A percentile compares a stretch with the other conserved stretches of the same genome.
Evolutionary conservation across 306 rosid species (phyloP).

Genomic region (Mimosa pudica): DNA sequence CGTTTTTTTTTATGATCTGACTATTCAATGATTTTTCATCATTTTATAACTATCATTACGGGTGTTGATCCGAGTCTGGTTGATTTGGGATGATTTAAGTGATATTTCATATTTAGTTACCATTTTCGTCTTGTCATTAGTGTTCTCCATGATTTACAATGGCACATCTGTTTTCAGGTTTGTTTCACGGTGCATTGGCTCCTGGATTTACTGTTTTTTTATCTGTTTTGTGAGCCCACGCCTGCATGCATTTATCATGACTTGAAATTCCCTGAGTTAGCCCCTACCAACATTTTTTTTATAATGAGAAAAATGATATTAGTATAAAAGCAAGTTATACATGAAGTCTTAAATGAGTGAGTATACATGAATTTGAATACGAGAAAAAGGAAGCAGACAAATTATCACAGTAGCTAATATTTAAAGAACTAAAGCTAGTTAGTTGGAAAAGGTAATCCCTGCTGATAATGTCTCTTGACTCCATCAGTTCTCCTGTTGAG

Average conservation of each 20-base stretch:
- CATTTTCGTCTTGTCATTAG: constrained; percentile 29
- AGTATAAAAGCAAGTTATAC: too few relatives aligned
- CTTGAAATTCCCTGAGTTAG: constrained; percentile 22
- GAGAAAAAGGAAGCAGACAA: too few relatives aligned
- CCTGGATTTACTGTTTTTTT: neutral
- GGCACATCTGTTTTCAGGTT: constrained; percentile 25
- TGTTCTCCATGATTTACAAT: constrained; percentile 45
- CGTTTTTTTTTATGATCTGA: neutral
- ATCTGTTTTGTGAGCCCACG: constrained; percentile 32
- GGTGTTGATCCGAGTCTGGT: constrained; percentile 41
- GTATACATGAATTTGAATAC: too few relatives aligned
- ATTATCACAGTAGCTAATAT: too few relatives aligned
- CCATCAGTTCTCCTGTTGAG: too few relatives aligned
- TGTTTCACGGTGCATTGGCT: too few relatives aligned
- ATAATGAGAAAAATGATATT: too few relatives aligned
- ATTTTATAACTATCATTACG: constrained; percentile 12
- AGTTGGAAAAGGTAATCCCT: too few relatives aligned
- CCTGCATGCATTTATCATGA: constrained; percentile 31
- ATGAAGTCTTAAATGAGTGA: too few relatives aligned
- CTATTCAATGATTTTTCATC: constrained; percentile 13
- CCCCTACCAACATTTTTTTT: too few relatives aligned
- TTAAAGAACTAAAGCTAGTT: too few relatives aligned
- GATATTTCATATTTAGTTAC: constrained; percentile 36
- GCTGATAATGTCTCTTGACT: too few relatives aligned
- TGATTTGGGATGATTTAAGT: constrained; percentile 32